Conservation (phyloP, 2,329 filamentous ascomycete species). For the Emmonsiellopsis sp. region DNA sequence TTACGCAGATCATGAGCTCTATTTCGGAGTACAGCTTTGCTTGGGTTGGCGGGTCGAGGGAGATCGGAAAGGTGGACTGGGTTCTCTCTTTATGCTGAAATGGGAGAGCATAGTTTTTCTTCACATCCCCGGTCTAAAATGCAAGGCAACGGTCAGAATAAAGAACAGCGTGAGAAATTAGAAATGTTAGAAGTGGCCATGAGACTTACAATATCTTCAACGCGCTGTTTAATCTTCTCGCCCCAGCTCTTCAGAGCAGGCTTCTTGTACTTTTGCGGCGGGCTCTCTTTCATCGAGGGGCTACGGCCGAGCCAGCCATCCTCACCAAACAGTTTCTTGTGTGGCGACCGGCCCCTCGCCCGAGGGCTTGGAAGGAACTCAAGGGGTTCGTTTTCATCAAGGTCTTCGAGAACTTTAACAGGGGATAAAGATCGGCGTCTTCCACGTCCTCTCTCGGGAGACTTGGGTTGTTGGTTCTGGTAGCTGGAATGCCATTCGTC, state of each 20-base stretch:
- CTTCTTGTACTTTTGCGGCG: slow-evolving; percentile 19
- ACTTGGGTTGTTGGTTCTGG: slow-evolving; percentile 2
- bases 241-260: slow-evolving; percentile 24
- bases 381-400: slow-evolving; percentile 14
- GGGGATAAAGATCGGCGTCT: slow-evolving; percentile 12
- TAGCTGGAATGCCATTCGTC: slow-evolving; percentile 2
- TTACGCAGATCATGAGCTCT: slow-evolving; percentile 36
- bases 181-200: not conserved
- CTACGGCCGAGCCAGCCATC: slow-evolving; percentile 31
- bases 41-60: slow-evolving; percentile 31
- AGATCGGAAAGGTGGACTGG: slow-evolving; percentile 25
- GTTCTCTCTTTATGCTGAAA: slow-evolving; percentile 12
- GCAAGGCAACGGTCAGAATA: not conserved
- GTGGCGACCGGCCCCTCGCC: slow-evolving; percentile 22
- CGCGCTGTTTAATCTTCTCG: slow-evolving; percentile 31
- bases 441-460: slow-evolving; percentile 5
- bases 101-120: slow-evolving; percentile 10
- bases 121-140: slow-evolving; percentile 18
- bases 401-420: slow-evolving; percentile 16
- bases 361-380: slow-evolving; percentile 10
- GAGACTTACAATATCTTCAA: slow-evolving; percentile 26
- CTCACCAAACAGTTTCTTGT: slow-evolving; percentile 35
- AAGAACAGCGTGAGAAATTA: not conserved
- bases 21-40: slow-evolving; percentile 36
- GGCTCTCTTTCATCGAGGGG: slow-evolving; percentile 21